Base-by-base conservation (phyloP, 306 rosid species). In the Cucurbita maxima region DNA sequence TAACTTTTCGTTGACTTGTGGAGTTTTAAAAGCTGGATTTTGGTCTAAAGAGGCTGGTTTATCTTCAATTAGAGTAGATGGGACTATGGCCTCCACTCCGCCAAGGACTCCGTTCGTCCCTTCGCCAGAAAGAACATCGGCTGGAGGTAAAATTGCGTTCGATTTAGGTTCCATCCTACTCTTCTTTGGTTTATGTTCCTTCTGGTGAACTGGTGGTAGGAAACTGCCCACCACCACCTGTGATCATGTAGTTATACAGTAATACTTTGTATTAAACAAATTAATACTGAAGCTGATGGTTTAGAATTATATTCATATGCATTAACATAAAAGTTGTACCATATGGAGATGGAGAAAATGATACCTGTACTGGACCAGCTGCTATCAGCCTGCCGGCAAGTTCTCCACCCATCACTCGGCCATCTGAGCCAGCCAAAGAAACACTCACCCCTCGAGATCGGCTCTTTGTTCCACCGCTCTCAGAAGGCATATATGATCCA, bases 361-460 rank as follows among this genome's bases (percentile, higher is more conserved):
- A 70, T 75, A 75, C 78, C 78, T 75, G 78, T 36, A 75, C 73
- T 52, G 72, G 78, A 63, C 61, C 25, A 18, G 73, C 78, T 47
- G 78, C 78, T 0, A 75, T 63, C 19, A 75, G 73, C 45, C 62
- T 48, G 38, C 78, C 78, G 10, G 72, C 73, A 48, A 75, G 58
- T 63, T 51, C 61, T 18, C 78, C 78, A 8, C 78, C 78, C 43
- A 75, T 51, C 37, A 75, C 63, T 12, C 57, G 61, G 38, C 78
- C 78, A 62, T 75, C 78, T 20, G 78, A 63, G 22, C 78, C 55
- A 25, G 78, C 78, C 60, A 75, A 38, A 44, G 78, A 62, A 63
- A 75, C 61, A n/a, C 73, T 75, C 40, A 75, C 34, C 71, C 78
- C 73, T 36, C 72, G 73, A 2, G 58, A 48, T 63, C 62, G 58